Base-by-base conservation (phyloP, 495 filamentous ascomycete species). In the Aspergillus haitiensis region DNA sequence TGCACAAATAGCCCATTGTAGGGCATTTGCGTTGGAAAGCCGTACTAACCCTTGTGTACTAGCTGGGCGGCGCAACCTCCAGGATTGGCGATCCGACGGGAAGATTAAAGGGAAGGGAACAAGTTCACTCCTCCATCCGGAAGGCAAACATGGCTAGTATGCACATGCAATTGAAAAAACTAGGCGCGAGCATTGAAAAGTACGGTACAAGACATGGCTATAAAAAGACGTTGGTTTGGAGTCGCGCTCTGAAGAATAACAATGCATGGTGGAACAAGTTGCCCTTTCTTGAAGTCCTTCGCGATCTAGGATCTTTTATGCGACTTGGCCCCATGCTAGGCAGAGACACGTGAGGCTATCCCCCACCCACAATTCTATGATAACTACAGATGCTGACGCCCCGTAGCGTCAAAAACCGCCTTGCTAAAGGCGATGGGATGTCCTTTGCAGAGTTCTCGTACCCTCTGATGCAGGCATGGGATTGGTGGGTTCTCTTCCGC, bases 401-500 rank as follows among this genome's bases (percentile, higher is more conserved):
- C 7, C 32, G 6, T 45, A 93, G 91, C 21, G 94, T 97, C 54
- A 94, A 90, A 72, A 87, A 80, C 11, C 89, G 88, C 57, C 82
- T 98, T 82, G 77, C 78, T 27, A 85, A 84, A 21, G 90, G 90
- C 0, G 88, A 93, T 52, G 94, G 94, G 54, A 91, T 99, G 85
- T 94, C 93, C 8, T 90, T 93, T 64, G 86, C 90, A 16, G 94
- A 99, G 72, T 97, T 99, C 69, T 79, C 84, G 3, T 99, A 99
- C 64, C 94, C 96, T 12, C 70, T 98, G 21, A 81, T 99, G 63
- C 94, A 99, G 71, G 89, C 86, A n/a, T 98, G 92, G 86, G 94
- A 99, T 72, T 99, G 92, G 87, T 97, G 89, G 88, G 72, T 85
- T 55, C 78, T 98, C 73, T 92, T 88, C 66, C 68, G 75, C 21